Evolutionary conservation across 2,329 filamentous ascomycete genomes (phyloP).

Genomic region (Chalaropsis thielavioides): DNA sequence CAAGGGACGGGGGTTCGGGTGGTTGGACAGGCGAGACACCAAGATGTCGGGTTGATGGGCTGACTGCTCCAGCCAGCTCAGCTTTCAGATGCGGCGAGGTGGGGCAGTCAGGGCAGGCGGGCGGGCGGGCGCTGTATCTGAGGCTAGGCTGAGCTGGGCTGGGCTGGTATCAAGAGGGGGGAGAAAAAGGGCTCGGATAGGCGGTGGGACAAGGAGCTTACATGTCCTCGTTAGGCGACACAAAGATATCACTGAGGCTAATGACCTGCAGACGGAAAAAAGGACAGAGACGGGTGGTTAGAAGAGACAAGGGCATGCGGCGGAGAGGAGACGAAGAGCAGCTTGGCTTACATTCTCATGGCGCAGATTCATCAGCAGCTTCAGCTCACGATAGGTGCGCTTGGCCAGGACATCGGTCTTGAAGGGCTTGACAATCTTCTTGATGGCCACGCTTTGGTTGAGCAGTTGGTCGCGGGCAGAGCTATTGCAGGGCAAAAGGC

Average conservation of each 20-base stretch:
- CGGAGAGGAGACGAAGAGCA: background rate
- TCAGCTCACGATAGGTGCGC: constrained; percentile 92
- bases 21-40: too few relatives aligned
- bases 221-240: constrained; percentile 97
- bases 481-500: constrained; percentile 33
- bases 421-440: constrained; percentile 99
- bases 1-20: too few relatives aligned
- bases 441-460: constrained; percentile 89
- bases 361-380: constrained; percentile 87
- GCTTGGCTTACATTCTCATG: constrained; percentile 72
- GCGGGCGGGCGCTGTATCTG: too few relatives aligned
- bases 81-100: too few relatives aligned
- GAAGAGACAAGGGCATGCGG: background rate
- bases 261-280: constrained; percentile 53
- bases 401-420: constrained; percentile 98
- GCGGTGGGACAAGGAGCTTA: constrained; percentile 32
- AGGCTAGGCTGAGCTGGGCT: too few relatives aligned
- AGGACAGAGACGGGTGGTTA: background rate
- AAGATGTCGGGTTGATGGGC: too few relatives aligned
- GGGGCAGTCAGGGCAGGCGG: too few relatives aligned
- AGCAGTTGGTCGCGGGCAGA: constrained; percentile 97
- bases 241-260: constrained; percentile 97
- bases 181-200: constrained; percentile 1
- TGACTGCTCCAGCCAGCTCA: too few relatives aligned
- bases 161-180: too few relatives aligned